Base-by-base conservation (phyloP, 176 grass and related monocot genomes). In the Eragrostis nindensis region DNA sequence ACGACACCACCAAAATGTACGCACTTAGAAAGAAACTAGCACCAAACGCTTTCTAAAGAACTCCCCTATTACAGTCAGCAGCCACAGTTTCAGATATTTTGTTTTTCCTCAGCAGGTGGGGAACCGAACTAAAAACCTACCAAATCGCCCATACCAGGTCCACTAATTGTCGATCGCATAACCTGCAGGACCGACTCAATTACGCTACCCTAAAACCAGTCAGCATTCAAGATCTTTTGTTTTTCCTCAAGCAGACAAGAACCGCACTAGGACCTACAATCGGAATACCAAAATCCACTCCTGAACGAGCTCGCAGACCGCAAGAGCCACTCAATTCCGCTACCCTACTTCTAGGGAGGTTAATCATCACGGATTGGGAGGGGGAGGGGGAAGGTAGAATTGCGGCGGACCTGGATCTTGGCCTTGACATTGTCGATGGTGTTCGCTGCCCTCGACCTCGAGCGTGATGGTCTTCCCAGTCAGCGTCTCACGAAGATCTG, bases 381-480 rank as follows among this genome's bases (percentile, higher is more conserved):
- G 57, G 7, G 4, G 18, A 38, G 18, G 70, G n/a, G n/a, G n/a
- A n/a, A n/a, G n/a, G n/a, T n/a, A n/a, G n/a, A 61, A 27, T 61
- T 61, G 57, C 22, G 27, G 45, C 62, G 40, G 21, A 94, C 92
- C 87, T 92, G 92, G 84, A 94, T 94, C 92, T 94, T 94, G 74
- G 88, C 80, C 75, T 94, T 94, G 82, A 94, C 91, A 87, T 88
- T 94, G 71, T 94, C 91, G 55, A 90, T 90, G 73, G 92, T 94
- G 66, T 91, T n/a, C 92, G 82, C 86, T 91, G 83, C 86, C 89
- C 86, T 94, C 92, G 65, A 94, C 92, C 83, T 94, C 92, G 74
- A 94, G 89, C 17, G 91, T 93, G 87, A 90, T 94, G 74, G 91
- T 94, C 91, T 94, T 91, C 74, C 91, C 91, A 3, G 88, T 94